Evolutionary conservation across 2,329 filamentous ascomycete genomes (phyloP), one percentile per base, ranked within the genome.

Genomic region (Penicillium frequentans): DNA sequence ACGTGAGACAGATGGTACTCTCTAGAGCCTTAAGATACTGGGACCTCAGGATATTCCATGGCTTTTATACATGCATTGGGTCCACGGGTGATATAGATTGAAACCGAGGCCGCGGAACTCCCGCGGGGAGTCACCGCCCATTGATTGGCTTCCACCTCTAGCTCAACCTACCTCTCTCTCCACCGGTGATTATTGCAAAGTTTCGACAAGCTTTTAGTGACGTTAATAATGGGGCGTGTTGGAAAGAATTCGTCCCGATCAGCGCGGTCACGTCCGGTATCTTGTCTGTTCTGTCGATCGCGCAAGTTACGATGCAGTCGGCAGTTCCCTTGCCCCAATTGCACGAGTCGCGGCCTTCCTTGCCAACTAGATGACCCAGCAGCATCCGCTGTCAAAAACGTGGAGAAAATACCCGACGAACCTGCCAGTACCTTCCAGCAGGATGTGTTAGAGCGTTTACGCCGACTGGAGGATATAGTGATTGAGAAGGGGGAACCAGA

Each of bases 241-340:
- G 58, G 57, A 24, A 65, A 60, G 29, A 24, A 53, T 26, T 50
- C 33, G 14, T 14, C 39, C 5, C 48, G 27, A 33, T 21, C 48
- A 14, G 54, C 59, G 19, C 66, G 66, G 1, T 64, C 63, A 16
- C 57, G 64, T 1, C 73, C 72, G 1, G 68, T 75, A 5, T 74
- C 72, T 1, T 75, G 73, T 51, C 64, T 68, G 13, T 73, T 71
- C 37, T 75, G 72, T 55, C 66, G 72, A 19, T 58, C 64, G 55
- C 67, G 71, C 55, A 74, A 82, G 77, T 77, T 83, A 49, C 81
- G 80, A 68, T 83, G 81, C 67, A 79, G 81, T 62, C 77, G 80
- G 16, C 75, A 77, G 54, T 73, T 77, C 16, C 81, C 81, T 2
- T 84, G 81, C 61, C 75, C 76, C 10, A 77, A 79, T 57, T 84